These are phyloP conservation scores for Coprinopsis marcescibilis DNA, from an alignment of 768 basidiomycete species.

Conservation along the genomic window DNA sequence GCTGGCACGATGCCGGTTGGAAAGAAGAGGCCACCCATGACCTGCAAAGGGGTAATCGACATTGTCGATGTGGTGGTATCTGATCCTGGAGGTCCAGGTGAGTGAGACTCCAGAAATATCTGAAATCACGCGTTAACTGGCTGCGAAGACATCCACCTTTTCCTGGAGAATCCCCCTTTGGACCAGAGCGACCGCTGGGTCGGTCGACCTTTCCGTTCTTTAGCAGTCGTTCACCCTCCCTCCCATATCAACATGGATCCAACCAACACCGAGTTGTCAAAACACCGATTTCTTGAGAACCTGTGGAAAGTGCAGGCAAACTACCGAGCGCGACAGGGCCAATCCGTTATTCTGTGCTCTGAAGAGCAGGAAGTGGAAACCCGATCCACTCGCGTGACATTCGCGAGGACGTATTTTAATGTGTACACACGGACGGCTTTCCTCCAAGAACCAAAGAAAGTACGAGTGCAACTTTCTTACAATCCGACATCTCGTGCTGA, in stretches of 20 bases:
- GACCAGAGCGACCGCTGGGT: slow-evolving; percentile 87
- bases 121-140: background rate
- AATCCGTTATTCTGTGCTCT: slow-evolving; percentile 65
- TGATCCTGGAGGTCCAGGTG: slow-evolving; percentile 83
- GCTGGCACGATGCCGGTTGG: slow-evolving; percentile 53
- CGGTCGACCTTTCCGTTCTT: slow-evolving; percentile 76
- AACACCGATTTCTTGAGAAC: slow-evolving; percentile 81
- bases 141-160: slow-evolving; percentile 72
- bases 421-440: slow-evolving; percentile 81
- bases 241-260: slow-evolving; percentile 62
- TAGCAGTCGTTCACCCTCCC: slow-evolving; percentile 75
- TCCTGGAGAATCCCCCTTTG: slow-evolving; percentile 74
- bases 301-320: slow-evolving; percentile 85
- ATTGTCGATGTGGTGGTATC: slow-evolving; percentile 78
- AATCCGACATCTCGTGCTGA: slow-evolving; percentile 1
- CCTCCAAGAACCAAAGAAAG: slow-evolving; percentile 76
- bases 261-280: slow-evolving; percentile 55
- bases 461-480: slow-evolving; percentile 23
- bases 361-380: slow-evolving; percentile 75
- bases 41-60: slow-evolving; percentile 80
- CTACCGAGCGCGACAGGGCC: slow-evolving; percentile 65
- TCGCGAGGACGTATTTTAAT: slow-evolving; percentile 84
- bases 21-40: slow-evolving; percentile 76
- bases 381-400: slow-evolving; percentile 50
- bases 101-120: slow-evolving; percentile 19